Evolutionary conservation across 192 early-diverging fungal genomes (phyloP).

Genomic region (Mortierella antarctica): DNA sequence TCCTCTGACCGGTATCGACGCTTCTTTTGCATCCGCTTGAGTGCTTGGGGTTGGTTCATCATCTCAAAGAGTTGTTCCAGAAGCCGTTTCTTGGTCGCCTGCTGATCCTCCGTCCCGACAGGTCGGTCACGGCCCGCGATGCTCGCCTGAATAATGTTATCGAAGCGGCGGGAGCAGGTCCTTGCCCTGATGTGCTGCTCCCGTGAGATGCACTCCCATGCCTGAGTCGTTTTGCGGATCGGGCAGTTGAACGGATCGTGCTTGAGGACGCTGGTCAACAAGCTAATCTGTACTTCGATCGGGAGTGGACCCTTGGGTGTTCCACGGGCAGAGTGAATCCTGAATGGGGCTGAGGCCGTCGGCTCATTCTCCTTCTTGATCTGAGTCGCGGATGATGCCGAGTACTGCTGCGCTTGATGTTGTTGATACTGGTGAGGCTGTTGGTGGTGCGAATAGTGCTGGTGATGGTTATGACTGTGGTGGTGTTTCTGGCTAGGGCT

Average conservation of each 20-base stretch:
- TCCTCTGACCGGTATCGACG: constrained; percentile 49
- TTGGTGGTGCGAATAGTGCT: constrained; percentile 2
- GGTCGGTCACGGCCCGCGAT: constrained; percentile 45
- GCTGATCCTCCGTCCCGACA: constrained; percentile 41
- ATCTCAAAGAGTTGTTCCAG: constrained; percentile 45
- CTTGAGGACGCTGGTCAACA: constrained; percentile 36
- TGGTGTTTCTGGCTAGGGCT: constrained; percentile 1
- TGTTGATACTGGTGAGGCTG: constrained; percentile 15
- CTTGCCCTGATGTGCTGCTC: constrained; percentile 44
- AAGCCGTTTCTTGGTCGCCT: constrained; percentile 37
- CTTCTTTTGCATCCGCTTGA: constrained; percentile 51
- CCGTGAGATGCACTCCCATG: constrained; percentile 42
- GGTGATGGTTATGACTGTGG: not conserved
- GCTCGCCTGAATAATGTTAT: constrained; percentile 51
- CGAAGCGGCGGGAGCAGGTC: constrained; percentile 49
- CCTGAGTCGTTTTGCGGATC: constrained; percentile 47
- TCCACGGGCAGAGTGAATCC: constrained; percentile 41
- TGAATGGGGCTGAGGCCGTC: constrained; percentile 7
- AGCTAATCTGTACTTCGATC: constrained; percentile 38
- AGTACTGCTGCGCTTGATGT: constrained; percentile 9
- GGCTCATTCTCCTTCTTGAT: constrained; percentile 15
- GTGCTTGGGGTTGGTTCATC: constrained; percentile 52
- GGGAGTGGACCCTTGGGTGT: constrained; percentile 51
- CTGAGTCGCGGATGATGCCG: not conserved
- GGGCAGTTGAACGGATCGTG: constrained; percentile 53